A percentile compares a stretch with the other conserved stretches of the same genome.
Evolutionary conservation across 2,329 filamentous ascomycete species (phyloP).

Genomic region (Aspergillus sclerotialis): DNA sequence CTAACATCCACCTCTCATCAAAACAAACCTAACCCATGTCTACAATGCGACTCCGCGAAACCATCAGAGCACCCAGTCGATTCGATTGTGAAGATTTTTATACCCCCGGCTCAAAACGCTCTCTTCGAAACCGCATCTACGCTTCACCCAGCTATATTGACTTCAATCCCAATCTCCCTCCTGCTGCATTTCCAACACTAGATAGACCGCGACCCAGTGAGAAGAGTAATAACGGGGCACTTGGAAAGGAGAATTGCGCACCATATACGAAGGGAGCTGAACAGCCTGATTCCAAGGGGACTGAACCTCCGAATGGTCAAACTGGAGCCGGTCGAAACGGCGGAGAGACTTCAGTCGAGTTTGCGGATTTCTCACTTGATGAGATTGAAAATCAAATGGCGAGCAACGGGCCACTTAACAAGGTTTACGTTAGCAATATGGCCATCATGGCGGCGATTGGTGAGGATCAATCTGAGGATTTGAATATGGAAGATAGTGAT

Average conservation of each 20-base stretch:
- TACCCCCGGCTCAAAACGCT: constrained; percentile 6
- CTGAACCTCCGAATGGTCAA: not conserved
- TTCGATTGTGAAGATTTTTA: constrained; percentile 20
- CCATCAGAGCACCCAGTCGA: constrained; percentile 22
- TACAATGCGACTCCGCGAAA: constrained; percentile 26
- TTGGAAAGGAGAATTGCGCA: not conserved
- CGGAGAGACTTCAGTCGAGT: constrained; percentile 1
- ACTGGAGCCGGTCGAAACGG: not conserved
- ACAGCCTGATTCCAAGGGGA: constrained; percentile 4
- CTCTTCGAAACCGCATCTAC: constrained; percentile 6
- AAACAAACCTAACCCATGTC: constrained; percentile 5
- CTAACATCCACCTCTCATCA: not conserved
- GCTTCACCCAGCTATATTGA: constrained; percentile 15
- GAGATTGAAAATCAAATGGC: constrained; percentile 16
- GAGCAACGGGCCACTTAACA: constrained; percentile 23
- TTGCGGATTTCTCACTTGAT: constrained; percentile 8
- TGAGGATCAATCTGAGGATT: constrained; percentile 1
- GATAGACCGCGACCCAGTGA: constrained; percentile 9
- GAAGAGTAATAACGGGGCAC: not conserved
- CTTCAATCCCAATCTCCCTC: constrained; percentile 33
- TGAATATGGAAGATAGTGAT: constrained; percentile 16
- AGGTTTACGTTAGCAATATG: constrained; percentile 23
- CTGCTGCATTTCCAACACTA: constrained; percentile 37
- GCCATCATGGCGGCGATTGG: constrained; percentile 8
- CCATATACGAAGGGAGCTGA: not conserved